Percentiles rank a stretch among this genome's conserved stretches.
Evolutionary conservation across 2,329 filamentous ascomycete genomes (phyloP).

Genomic region (Fusarium hostae): DNA sequence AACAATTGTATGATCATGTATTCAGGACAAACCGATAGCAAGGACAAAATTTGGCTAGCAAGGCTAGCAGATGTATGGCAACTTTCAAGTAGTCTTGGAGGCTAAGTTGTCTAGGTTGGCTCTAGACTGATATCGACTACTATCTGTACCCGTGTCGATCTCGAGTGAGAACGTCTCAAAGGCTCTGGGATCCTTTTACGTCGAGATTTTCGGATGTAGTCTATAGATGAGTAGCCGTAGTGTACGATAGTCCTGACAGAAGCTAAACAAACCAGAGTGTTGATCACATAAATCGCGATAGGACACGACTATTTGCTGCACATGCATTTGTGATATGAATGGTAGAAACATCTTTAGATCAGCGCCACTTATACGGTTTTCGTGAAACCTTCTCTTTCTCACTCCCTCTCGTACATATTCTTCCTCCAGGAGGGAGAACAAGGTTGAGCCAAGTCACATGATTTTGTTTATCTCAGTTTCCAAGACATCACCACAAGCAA

Average conservation of each 20-base stretch:
- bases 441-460: slow-evolving; percentile 10
- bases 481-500: neutral
- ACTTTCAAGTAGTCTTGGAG: slow-evolving; percentile 8
- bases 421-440: neutral
- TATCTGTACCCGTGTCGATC: neutral
- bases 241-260: neutral
- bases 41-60: neutral
- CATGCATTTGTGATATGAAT: neutral
- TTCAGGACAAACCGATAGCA: neutral
- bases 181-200: neutral
- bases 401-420: neutral
- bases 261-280: neutral
- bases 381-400: neutral
- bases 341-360: neutral
- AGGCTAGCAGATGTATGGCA: neutral
- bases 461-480: neutral
- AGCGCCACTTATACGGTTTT: neutral
- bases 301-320: neutral
- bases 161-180: neutral
- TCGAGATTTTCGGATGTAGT: neutral
- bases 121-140: neutral
- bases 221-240: neutral
- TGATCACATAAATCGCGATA: neutral
- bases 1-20: neutral
- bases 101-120: slow-evolving; percentile 4